Evolutionary conservation across 78 protist genomes (phyloP).

Genomic region (Dictyostelium intermedium): DNA sequence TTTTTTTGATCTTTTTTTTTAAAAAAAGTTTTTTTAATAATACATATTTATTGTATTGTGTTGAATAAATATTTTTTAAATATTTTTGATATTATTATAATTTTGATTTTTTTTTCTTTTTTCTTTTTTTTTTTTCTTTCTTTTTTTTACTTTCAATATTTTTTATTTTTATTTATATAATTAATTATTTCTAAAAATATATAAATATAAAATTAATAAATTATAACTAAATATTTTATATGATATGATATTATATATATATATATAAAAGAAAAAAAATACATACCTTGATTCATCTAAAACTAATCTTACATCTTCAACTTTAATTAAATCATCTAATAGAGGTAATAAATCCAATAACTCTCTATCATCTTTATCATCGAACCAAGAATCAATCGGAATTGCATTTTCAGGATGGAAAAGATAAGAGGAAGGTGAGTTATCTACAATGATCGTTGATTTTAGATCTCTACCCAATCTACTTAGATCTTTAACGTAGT

Average conservation of each 20-base stretch:
- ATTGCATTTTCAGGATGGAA: slow-evolving; percentile 93
- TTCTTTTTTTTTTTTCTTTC: background rate
- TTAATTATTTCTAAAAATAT: background rate
- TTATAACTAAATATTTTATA: background rate
- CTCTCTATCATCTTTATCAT: slow-evolving; percentile 87
- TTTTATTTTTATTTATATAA: too few relatives aligned
- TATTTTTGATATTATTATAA: too few relatives aligned
- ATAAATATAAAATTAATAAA: background rate
- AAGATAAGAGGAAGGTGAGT: slow-evolving; percentile 89
- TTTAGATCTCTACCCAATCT: slow-evolving; percentile 88
- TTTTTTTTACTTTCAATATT: background rate
- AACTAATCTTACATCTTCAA: slow-evolving; percentile 79
- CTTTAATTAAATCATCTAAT: slow-evolving; percentile 63
- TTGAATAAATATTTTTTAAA: background rate
- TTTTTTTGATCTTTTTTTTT: too few relatives aligned
- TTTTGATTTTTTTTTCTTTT: too few relatives aligned
- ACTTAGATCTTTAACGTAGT: slow-evolving; percentile 84
- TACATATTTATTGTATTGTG: background rate
- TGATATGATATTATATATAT: background rate
- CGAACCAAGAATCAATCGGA: slow-evolving; percentile 91
- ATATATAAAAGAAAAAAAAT: background rate
- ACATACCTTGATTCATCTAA: slow-evolving; percentile 60
- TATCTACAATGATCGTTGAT: slow-evolving; percentile 90
- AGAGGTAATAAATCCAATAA: slow-evolving; percentile 85
- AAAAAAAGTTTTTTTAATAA: too few relatives aligned